Conservation (phyloP, 768 basidiomycete genomes). For the Mycena pura region DNA sequence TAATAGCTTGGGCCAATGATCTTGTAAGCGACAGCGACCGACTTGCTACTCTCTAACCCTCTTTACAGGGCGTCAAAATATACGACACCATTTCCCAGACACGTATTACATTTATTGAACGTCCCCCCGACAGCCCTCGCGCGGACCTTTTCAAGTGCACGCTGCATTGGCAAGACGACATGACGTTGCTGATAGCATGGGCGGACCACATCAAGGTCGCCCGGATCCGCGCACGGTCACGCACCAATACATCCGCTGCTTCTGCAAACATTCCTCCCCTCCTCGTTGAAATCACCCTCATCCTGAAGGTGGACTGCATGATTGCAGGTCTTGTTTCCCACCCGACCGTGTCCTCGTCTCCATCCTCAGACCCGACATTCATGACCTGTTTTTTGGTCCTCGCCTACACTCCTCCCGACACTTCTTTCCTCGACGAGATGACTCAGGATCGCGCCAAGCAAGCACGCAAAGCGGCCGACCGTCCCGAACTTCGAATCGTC, state of each 20-base stretch:
- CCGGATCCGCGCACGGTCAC: conserved; percentile 70
- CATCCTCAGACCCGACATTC: conserved; percentile 29
- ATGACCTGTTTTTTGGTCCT: conserved; percentile 84
- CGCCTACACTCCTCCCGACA: conserved; percentile 85
- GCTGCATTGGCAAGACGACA: conserved; percentile 91
- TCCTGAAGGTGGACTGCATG: conserved; percentile 95
- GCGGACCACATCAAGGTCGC: conserved; percentile 93
- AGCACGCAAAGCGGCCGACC: conserved; percentile 82
- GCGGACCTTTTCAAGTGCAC: conserved; percentile 95
- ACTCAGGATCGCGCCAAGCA: conserved; percentile 76
- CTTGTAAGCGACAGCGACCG: conserved; percentile 52
- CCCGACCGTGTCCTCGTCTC: conserved; percentile 22
- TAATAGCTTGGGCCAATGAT: conserved; percentile 98
- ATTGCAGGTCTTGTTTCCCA: conserved; percentile 90
- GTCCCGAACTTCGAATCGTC: conserved; percentile 95
- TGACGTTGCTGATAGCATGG: conserved; percentile 91
- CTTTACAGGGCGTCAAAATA: conserved; percentile 88
- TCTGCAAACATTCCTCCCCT: conserved; percentile 61
- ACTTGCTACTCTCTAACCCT: background rate
- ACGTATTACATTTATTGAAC: conserved; percentile 85
- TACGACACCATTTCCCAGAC: conserved; percentile 83
- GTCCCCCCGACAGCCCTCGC: conserved; percentile 82
- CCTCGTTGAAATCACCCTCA: conserved; percentile 86
- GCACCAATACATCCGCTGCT: conserved; percentile 48
- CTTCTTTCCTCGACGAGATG: conserved; percentile 70